A percentile compares a stretch with the other conserved stretches of the same genome.
phyloP scores from a whole-genome alignment of 257 asterid genomes.

The Plantago elongata region DNA sequence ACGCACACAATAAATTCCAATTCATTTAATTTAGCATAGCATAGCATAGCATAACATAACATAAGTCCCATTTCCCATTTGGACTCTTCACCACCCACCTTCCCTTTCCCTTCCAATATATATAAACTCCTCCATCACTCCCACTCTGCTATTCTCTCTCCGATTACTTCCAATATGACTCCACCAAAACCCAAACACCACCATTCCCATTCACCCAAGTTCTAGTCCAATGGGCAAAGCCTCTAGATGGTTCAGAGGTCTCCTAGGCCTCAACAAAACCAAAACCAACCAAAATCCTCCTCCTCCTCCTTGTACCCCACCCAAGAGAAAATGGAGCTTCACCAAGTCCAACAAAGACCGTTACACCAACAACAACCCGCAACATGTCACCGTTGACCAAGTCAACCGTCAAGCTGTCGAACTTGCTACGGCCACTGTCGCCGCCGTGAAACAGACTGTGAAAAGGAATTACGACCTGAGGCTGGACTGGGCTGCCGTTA shows the following conservation, averaged over 20 bases:
- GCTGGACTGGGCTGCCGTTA: conserved; percentile 42
- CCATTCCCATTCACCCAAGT: not conserved
- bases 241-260: conserved; percentile 72
- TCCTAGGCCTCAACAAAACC: conserved; percentile 58
- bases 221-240: conserved; percentile 63
- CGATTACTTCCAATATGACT: not conserved
- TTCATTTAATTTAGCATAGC: no score
- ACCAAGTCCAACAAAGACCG: conserved; percentile 34
- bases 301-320: conserved; percentile 17
- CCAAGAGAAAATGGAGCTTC: conserved; percentile 66
- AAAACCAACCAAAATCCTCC: conserved; percentile 22
- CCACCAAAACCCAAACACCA: conserved; percentile 1
- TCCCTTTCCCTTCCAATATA: no score
- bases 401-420: conserved; percentile 64
- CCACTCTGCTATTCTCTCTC: no score
- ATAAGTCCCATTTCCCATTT: no score
- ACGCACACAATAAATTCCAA: no score
- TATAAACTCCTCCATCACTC: no score
- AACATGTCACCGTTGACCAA: not conserved
- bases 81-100: no score
- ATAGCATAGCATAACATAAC: no score
- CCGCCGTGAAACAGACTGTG: conserved; percentile 18
- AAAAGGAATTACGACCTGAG: no score
- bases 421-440: conserved; percentile 73
- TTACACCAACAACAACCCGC: no score